Evolutionary conservation across 768 basidiomycete genomes (phyloP).

Genomic region (Dacryopinax primogenitus): DNA sequence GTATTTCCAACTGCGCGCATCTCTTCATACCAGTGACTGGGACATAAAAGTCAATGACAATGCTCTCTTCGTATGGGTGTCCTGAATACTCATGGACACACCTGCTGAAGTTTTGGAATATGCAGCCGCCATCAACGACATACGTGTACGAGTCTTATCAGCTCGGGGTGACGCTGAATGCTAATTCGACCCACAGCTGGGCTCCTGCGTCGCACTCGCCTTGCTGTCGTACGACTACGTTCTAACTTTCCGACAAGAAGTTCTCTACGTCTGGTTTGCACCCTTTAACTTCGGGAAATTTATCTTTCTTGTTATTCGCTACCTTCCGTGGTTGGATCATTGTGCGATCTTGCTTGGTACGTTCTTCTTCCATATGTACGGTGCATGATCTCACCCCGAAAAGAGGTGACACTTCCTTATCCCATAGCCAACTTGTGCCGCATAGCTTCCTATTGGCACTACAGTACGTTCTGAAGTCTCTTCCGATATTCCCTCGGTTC

Average conservation of each 20-base stretch:
- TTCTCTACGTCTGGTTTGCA: background rate
- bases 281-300: background rate
- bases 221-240: background rate
- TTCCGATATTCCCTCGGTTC: background rate
- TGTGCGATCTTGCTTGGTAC: background rate
- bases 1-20: too few species aligned
- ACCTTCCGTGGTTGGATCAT: slow-evolving; percentile 2
- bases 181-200: background rate
- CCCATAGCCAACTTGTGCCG: background rate
- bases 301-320: background rate
- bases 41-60: too few species aligned
- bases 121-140: background rate
- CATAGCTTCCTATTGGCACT: background rate
- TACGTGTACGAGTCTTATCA: background rate
- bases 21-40: too few species aligned
- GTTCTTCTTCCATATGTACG: background rate
- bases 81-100: too few species aligned
- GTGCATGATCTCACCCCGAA: background rate
- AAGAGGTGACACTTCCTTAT: background rate
- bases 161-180: background rate
- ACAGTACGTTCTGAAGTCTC: background rate
- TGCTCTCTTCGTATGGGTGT: too few species aligned
- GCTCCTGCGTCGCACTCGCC: background rate
- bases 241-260: background rate
- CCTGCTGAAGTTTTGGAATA: background rate